Conservation (phyloP, 2,329 filamentous ascomycete species). For the Fusarium foetens region DNA sequence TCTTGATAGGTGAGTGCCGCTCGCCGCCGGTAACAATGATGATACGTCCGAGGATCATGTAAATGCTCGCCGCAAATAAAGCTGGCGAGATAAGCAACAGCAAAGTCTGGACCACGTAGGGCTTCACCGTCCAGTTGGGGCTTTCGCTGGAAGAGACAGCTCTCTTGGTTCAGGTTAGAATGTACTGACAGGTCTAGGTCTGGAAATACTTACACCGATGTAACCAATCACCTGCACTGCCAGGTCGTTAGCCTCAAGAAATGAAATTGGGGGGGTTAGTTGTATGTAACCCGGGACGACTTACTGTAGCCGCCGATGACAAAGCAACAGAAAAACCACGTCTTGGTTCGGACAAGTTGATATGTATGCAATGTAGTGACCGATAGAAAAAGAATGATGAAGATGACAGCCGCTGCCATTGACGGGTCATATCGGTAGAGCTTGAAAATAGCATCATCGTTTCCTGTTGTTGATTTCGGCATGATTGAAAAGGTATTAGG, state of each 20-base stretch:
- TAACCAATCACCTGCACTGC: background rate
- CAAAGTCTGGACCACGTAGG: background rate
- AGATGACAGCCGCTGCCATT: background rate
- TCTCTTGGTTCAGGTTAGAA: background rate
- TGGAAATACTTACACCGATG: background rate
- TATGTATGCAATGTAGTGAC: background rate
- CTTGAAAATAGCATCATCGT: background rate
- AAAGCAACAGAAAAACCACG: background rate
- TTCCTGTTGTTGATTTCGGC: background rate
- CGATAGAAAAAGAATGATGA: background rate
- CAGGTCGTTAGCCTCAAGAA: too few species aligned
- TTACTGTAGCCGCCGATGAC: background rate
- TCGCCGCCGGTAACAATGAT: background rate
- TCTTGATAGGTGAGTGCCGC: background rate
- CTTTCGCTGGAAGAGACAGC: background rate
- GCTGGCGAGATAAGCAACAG: background rate
- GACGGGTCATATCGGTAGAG: background rate
- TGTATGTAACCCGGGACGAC: background rate
- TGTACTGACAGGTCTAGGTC: too few species aligned
- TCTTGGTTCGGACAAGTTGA: background rate
- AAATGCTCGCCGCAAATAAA: background rate
- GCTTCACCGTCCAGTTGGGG: background rate
- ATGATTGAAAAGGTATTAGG: too few species aligned
- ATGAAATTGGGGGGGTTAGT: too few species aligned
- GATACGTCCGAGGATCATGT: background rate